These are phyloP conservation scores for Kondoa malvinella DNA, from an alignment of 768 basidiomycete genomes.

Conservation along the genomic window DNA sequence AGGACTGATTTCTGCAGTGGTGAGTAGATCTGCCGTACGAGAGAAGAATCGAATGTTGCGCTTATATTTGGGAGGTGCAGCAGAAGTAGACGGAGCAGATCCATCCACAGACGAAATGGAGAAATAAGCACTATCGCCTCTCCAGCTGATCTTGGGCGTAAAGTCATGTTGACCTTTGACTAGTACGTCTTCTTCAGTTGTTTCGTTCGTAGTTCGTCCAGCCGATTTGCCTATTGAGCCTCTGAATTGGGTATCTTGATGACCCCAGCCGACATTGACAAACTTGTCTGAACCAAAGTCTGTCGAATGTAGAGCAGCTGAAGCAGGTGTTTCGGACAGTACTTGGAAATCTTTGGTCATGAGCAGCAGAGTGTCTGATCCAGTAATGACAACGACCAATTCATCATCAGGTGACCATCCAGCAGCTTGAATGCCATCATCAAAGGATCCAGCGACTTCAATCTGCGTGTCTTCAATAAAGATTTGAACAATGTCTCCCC, in stretches of 20 bases:
- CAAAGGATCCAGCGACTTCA: slow-evolving; percentile 73
- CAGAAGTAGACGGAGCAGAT: slow-evolving; percentile 18
- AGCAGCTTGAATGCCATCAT: slow-evolving; percentile 63
- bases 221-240: slow-evolving; percentile 76
- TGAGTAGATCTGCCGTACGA: slow-evolving; percentile 53
- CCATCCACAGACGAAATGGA: slow-evolving; percentile 59
- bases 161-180: slow-evolving; percentile 51
- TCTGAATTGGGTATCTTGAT: slow-evolving; percentile 91
- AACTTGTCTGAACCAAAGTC: slow-evolving; percentile 46
- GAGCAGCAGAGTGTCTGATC: slow-evolving; percentile 60
- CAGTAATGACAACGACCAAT: slow-evolving; percentile 61
- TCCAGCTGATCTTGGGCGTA: slow-evolving; percentile 66
- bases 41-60: slow-evolving; percentile 60
- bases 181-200: slow-evolving; percentile 30
- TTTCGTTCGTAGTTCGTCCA: slow-evolving; percentile 32
- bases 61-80: slow-evolving; percentile 30
- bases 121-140: slow-evolving; percentile 82
- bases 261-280: slow-evolving; percentile 95
- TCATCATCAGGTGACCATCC: slow-evolving; percentile 87
- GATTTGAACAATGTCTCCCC: slow-evolving; percentile 66
- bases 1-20: slow-evolving; percentile 65
- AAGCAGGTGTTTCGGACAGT: slow-evolving; percentile 69
- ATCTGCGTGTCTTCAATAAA: slow-evolving; percentile 39
- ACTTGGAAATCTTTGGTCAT: slow-evolving; percentile 84
- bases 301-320: slow-evolving; percentile 16